Conservation (phyloP, 306 rosid species). For the Dryas drummondii region DNA sequence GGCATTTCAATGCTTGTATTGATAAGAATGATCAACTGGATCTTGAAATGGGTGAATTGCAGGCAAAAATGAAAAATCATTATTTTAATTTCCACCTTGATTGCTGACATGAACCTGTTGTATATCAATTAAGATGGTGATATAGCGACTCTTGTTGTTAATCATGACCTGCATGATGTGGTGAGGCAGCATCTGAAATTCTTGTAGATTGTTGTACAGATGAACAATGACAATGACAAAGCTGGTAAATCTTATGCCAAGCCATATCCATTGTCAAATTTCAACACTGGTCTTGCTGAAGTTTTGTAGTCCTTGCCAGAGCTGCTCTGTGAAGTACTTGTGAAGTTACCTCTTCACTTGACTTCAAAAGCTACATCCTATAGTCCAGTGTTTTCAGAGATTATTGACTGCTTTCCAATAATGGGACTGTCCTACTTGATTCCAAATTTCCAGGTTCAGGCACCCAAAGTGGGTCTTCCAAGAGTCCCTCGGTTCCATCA, state of each 20-base stretch:
- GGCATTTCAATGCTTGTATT: constrained; percentile 71
- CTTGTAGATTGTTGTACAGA: constrained; percentile 64
- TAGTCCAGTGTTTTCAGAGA: constrained; percentile 38
- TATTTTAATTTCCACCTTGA: constrained; percentile 53
- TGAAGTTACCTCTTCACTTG: constrained; percentile 36
- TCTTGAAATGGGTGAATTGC: constrained; percentile 65
- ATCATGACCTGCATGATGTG: constrained; percentile 71
- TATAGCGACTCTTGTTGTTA: constrained; percentile 67
- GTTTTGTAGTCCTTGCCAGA: constrained; percentile 52
- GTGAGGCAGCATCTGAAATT: constrained; percentile 84
- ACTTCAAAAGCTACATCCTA: constrained; percentile 47
- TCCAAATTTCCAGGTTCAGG: constrained; percentile 32
- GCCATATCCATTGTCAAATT: constrained; percentile 15
- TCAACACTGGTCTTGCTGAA: constrained; percentile 28
- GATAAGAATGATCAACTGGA: constrained; percentile 49
- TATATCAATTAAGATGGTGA: constrained; percentile 94
- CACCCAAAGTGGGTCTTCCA: constrained; percentile 24
- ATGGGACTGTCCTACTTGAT: constrained; percentile 29
- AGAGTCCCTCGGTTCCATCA: constrained; percentile 20
- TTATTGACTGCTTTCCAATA: constrained; percentile 45
- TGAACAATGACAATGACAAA: constrained; percentile 23
- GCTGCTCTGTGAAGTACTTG: constrained; percentile 38
- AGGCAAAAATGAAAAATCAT: constrained; percentile 41
- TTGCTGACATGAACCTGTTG: constrained; percentile 47
- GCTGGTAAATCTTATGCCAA: constrained; percentile 35